Evolutionary conservation across 2,329 filamentous ascomycete genomes (phyloP).

Genomic region (Phoma sp.): DNA sequence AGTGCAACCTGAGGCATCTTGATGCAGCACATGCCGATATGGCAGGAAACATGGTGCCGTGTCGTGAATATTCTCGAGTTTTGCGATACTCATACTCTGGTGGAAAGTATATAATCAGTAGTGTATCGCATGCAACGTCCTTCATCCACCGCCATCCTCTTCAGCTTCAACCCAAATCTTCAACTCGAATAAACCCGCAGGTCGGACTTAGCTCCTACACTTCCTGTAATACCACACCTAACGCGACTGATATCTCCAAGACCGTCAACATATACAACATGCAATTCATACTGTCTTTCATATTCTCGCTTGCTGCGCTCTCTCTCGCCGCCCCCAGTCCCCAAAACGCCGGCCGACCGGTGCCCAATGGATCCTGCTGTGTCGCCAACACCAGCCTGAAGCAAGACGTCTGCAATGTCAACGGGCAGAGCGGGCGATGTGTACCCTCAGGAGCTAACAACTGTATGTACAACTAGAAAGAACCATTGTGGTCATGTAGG

Average conservation of each 20-base stretch:
- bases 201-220: neutral
- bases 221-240: too few species aligned
- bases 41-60: neutral
- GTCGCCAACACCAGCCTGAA: conserved; percentile 35
- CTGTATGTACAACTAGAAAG: conserved; percentile 21
- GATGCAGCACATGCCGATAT: neutral
- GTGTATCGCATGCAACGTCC: too few species aligned
- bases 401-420: conserved; percentile 40
- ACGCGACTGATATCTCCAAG: too few species aligned
- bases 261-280: conserved; percentile 15
- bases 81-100: too few species aligned
- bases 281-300: conserved; percentile 30
- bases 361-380: conserved; percentile 35
- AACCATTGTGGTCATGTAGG: neutral
- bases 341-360: conserved; percentile 33
- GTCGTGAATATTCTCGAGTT: too few species aligned
- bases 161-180: neutral
- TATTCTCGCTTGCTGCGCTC: conserved; percentile 29
- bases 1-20: conserved; percentile 6
- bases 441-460: conserved; percentile 32
- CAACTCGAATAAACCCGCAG: neutral
- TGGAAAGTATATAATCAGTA: too few species aligned
- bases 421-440: conserved; percentile 34
- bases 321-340: conserved; percentile 26
- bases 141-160: neutral